A percentile compares a stretch with the other conserved stretches of the same genome.
These are phyloP conservation scores for Pythium aristosporum DNA, from an alignment of 352 stramenopile genomes.

Conservation along the genomic window DNA sequence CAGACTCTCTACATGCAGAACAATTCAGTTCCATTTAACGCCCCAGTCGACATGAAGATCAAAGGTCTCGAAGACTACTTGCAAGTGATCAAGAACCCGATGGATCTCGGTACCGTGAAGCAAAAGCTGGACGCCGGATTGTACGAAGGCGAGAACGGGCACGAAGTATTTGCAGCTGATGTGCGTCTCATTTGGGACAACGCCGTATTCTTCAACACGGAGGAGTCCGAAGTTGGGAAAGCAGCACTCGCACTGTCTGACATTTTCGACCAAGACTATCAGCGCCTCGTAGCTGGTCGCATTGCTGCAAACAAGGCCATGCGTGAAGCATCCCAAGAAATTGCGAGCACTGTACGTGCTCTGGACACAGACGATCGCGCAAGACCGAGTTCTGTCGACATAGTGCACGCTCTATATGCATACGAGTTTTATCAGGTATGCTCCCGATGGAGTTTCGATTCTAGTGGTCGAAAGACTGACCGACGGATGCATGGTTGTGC, in stretches of 20 bases:
- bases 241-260: slow-evolving; percentile 70
- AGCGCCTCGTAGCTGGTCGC: slow-evolving; percentile 61
- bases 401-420: slow-evolving; percentile 69
- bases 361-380: slow-evolving; percentile 17
- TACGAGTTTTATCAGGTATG: slow-evolving; percentile 68
- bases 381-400: slow-evolving; percentile 48
- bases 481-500: neutral
- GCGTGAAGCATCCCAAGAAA: slow-evolving; percentile 38
- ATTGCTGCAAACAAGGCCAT: slow-evolving; percentile 57
- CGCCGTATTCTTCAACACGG: slow-evolving; percentile 70
- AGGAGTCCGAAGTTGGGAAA: slow-evolving; percentile 73
- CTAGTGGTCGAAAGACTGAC: neutral
- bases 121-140: slow-evolving; percentile 62
- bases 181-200: slow-evolving; percentile 88
- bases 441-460: neutral
- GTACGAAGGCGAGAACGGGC: slow-evolving; percentile 64
- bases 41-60: slow-evolving; percentile 72
- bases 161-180: slow-evolving; percentile 69
- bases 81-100: slow-evolving; percentile 84
- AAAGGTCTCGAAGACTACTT: slow-evolving; percentile 88
- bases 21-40: slow-evolving; percentile 77
- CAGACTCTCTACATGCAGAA: slow-evolving; percentile 84
- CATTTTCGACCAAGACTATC: slow-evolving; percentile 83
- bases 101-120: slow-evolving; percentile 90
- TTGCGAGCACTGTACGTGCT: slow-evolving; percentile 7